Percentiles rank a stretch among this genome's conserved stretches.
Evolutionary conservation across 805 yeast species (phyloP).

Genomic region (Yarrowia bubula): DNA sequence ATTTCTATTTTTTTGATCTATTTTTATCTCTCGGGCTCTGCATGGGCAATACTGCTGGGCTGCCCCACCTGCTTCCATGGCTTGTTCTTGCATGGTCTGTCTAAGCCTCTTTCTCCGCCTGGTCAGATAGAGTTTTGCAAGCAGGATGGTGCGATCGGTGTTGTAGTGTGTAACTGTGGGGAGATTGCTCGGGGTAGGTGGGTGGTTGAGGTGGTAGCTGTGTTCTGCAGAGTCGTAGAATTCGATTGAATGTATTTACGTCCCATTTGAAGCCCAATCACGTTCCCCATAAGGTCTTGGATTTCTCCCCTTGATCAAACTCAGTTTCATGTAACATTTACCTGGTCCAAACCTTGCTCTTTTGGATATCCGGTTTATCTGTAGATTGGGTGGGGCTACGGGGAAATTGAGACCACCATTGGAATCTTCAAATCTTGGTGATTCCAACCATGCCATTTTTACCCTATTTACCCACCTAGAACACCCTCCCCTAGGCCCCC

Average conservation of each 20-base stretch:
- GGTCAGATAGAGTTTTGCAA: background rate
- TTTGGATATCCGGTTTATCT: background rate
- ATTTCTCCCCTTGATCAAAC: slow-evolving; percentile 12
- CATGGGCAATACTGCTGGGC: slow-evolving; percentile 13
- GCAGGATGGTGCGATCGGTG: background rate
- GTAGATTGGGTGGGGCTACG: background rate
- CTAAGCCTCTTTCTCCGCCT: slow-evolving; percentile 23
- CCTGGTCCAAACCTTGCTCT: background rate
- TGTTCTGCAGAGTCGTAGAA: too few relatives aligned
- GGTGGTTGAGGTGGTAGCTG: background rate
- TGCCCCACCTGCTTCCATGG: slow-evolving; percentile 15
- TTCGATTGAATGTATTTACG: too few relatives aligned
- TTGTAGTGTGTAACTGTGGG: background rate
- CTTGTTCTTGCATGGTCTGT: background rate
- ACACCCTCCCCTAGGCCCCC: too few relatives aligned
- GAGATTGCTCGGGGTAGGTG: background rate
- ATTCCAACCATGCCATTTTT: background rate
- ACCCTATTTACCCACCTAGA: background rate
- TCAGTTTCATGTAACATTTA: background rate
- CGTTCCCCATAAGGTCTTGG: background rate
- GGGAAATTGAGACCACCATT: too few relatives aligned
- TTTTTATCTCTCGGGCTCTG: slow-evolving; percentile 4
- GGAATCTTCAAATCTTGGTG: background rate
- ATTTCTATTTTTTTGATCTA: too few relatives aligned
- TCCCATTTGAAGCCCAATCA: too few relatives aligned